Base-by-base conservation (phyloP, 2,329 filamentous ascomycete species). In the Aspergillus clavatus region DNA sequence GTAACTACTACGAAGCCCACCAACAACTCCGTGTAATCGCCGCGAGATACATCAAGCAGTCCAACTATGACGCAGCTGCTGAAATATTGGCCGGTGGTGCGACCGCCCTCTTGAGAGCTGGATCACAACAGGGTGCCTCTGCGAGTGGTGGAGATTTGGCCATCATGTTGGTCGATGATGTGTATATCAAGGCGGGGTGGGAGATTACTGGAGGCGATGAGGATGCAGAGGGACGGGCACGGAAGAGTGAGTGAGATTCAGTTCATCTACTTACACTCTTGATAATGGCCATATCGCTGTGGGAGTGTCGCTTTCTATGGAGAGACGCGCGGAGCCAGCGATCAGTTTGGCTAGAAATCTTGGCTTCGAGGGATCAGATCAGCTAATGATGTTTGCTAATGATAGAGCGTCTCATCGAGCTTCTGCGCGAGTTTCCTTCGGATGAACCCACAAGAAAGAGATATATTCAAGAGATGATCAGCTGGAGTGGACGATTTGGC, bases 21-120 rank as follows among this genome's bases (percentile, higher is more conserved):
- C 93, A 98, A 71, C 93, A 98, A 75, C 88, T 95, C 55, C 89
- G 93, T 52, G 90, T 96, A 43, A 91, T 96, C 57, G 90, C 90
- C 50, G 86, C 89, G 29, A 89, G 94, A 46, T 95, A 98, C 73
- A 83, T 91, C 67, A 97, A 97, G 74, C 79, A 85, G 35, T 75
- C 80, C 50, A 91, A 91, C 77, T 96, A 87, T 79, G 68, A 78
- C 56, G 85, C 89, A 10, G 93, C 94, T 38, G 84, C 89, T 65
- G 87, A 95, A 56, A 86, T 97, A 54, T 79, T 98, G 54, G 84
- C 81, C 67, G 85, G 80, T 54, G 93, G 95, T 51, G 86, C 91
- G 1, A 83, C 87, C 57, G 84, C 90, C 22, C 80, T 98, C 7
- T 79, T 98, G 35, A 63, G 57, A 40, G 69, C 68, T 42, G 68